Evolutionary conservation across 2,329 filamentous ascomycete species (phyloP), one percentile per base, ranked within the genome.

Genomic region (Dothiorella sarmentorum): DNA sequence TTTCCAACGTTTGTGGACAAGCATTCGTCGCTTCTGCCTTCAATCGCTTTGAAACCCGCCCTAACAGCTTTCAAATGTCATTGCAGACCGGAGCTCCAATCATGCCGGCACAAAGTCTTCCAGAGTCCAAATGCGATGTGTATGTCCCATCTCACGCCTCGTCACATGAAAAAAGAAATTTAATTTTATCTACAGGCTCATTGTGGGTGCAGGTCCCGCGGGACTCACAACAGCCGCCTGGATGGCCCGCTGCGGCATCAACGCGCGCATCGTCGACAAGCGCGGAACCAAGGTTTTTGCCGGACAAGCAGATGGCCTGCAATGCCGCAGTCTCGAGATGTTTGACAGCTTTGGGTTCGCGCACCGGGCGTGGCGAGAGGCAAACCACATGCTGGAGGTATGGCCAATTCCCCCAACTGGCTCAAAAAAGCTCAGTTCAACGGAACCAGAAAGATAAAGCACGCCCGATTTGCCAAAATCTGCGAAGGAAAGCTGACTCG

Each of bases 311-410:
- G 74, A 76, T 63, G 74, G 75, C 2, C 62, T 78, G 7, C 73
- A 77, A 63, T 67, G 69, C 26, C 72, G 75, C 27, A 75, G 71
- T 43, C 62, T 77, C 15, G 75, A 78, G 62, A 76, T 77, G 13
- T 75, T 77, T 56, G 74, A 91, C 64, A 85, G 82, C 51, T 87
- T 91, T 63, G 87, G 84, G 0, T 82, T 91, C 60, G 84, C 77
- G 2, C 81, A 89, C 62, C 75, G 81, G 4, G 81, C 80, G 1
- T 85, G 84, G 81, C 85, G 84, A 47, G 86, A 89, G 64, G 79
- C 82, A 11, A 87, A 87, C 66, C 85, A 85, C 66, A 82, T 89
- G 75, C 76, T 87, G n/a, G 86, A 88, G 74, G 83, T 87, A 59
- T 69, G 75, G 31, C 9, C n/a, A n/a, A n/a, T n/a, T n/a, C n/a